These are phyloP conservation scores for Danielia oregonensis DNA, from an alignment of 805 yeast genomes.

Conservation along the genomic window DNA sequence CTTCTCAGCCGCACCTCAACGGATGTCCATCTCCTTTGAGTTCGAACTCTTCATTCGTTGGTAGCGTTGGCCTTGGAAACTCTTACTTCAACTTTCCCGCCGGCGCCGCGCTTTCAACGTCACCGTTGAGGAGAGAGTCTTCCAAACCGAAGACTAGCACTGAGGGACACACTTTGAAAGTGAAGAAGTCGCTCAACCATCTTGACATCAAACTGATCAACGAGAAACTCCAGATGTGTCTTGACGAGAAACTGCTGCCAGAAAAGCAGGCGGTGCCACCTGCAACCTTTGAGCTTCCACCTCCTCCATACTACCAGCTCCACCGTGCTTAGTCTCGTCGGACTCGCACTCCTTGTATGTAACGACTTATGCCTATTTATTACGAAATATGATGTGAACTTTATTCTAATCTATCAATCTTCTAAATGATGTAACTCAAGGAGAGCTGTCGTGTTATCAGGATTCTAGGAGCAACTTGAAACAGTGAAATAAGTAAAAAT, in stretches of 20 bases:
- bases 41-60: conserved; percentile 20
- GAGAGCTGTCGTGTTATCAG: no score
- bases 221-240: conserved; percentile 15
- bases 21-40: conserved; percentile 14
- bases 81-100: conserved; percentile 30
- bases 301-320: conserved; percentile 17
- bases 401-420: no score
- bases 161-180: not conserved
- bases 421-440: no score
- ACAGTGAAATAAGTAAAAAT: no score
- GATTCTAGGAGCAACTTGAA: no score
- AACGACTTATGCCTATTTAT: not conserved
- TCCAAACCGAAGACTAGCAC: conserved; percentile 10
- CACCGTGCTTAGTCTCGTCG: conserved; percentile 4
- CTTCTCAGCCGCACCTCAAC: no score
- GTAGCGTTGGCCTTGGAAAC: conserved; percentile 40
- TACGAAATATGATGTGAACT: not conserved
- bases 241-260: not conserved
- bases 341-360: no score
- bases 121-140: conserved; percentile 24
- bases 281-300: not conserved
- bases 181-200: conserved; percentile 25
- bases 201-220: conserved; percentile 30
- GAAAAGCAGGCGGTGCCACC: not conserved
- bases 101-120: conserved; percentile 20